Evolutionary conservation across 106 monocot species (phyloP).

Genomic region (Gastrodia elata): DNA sequence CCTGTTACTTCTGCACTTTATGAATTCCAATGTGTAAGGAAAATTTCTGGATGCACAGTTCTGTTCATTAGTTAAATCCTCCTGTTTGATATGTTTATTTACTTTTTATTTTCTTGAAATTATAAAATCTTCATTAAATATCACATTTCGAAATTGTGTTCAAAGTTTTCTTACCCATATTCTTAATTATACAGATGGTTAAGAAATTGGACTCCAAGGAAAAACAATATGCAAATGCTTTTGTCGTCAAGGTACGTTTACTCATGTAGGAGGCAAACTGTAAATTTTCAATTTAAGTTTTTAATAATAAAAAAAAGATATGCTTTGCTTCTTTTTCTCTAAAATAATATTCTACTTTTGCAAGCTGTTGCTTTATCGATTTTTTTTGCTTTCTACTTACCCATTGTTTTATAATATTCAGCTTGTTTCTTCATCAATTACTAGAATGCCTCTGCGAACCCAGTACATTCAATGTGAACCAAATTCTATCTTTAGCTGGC

Average conservation of each 20-base stretch:
- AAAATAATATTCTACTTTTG: neutral
- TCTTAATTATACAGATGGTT: slow-evolving; percentile 27
- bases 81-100: neutral
- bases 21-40: too few species aligned
- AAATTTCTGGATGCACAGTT: too few species aligned
- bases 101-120: neutral
- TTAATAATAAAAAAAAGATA: neutral
- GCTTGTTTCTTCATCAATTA: slow-evolving; percentile 50
- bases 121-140: neutral
- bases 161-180: neutral
- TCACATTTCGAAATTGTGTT: neutral
- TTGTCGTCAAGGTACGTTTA: slow-evolving; percentile 48
- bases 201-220: slow-evolving; percentile 24
- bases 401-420: slow-evolving; percentile 11
- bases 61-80: neutral
- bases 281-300: neutral
- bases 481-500: slow-evolving; percentile 63
- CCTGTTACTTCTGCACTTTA: neutral
- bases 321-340: neutral
- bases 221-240: slow-evolving; percentile 32
- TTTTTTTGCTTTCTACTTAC: neutral
- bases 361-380: neutral
- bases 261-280: neutral
- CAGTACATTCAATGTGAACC: slow-evolving; percentile 40
- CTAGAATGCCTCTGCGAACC: slow-evolving; percentile 42